Conservation (phyloP, 805 yeast species). For the Starmerella tilneyi region DNA sequence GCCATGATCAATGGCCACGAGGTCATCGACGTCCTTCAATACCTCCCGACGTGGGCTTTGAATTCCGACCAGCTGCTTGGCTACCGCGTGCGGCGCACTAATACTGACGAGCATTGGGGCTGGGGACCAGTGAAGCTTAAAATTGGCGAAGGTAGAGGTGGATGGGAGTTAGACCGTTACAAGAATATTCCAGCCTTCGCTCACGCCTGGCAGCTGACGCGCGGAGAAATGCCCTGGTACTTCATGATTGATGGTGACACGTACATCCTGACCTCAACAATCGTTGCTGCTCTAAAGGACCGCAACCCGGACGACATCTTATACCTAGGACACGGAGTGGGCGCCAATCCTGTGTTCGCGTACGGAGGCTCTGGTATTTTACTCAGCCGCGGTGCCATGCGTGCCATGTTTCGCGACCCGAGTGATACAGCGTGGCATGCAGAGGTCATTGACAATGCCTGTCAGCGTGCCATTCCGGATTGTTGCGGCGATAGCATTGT, state of each 20-base stretch:
- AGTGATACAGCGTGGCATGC: slow-evolving; percentile 7
- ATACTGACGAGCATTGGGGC: slow-evolving; percentile 24
- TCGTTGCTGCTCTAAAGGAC: slow-evolving; percentile 23
- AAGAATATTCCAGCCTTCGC: slow-evolving; percentile 33
- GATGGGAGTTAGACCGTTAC: slow-evolving; percentile 33
- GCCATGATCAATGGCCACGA: slow-evolving; percentile 29
- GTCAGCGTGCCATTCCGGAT: slow-evolving; percentile 18
- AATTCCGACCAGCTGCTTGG: slow-evolving; percentile 20
- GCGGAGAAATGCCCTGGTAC: slow-evolving; percentile 31
- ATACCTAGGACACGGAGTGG: slow-evolving; percentile 29
- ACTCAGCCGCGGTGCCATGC: slow-evolving; percentile 30
- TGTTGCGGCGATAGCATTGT: slow-evolving; percentile 35
- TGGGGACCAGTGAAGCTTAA: slow-evolving; percentile 19
- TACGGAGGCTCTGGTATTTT: slow-evolving; percentile 36
- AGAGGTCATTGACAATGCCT: slow-evolving; percentile 20
- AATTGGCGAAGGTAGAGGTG: slow-evolving; percentile 18
- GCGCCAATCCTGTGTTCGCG: slow-evolving; percentile 27
- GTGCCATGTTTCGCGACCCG: slow-evolving; percentile 23
- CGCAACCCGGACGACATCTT: slow-evolving; percentile 27
- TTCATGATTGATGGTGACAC: slow-evolving; percentile 34
- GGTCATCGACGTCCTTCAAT: slow-evolving; percentile 29
- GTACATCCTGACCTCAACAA: slow-evolving; percentile 28
- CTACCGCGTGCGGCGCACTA: slow-evolving; percentile 26
- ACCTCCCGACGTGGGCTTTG: slow-evolving; percentile 22
- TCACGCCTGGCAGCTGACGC: slow-evolving; percentile 29